Base-by-base conservation (phyloP, 768 basidiomycete species). In the Lactarius psammicola region DNA sequence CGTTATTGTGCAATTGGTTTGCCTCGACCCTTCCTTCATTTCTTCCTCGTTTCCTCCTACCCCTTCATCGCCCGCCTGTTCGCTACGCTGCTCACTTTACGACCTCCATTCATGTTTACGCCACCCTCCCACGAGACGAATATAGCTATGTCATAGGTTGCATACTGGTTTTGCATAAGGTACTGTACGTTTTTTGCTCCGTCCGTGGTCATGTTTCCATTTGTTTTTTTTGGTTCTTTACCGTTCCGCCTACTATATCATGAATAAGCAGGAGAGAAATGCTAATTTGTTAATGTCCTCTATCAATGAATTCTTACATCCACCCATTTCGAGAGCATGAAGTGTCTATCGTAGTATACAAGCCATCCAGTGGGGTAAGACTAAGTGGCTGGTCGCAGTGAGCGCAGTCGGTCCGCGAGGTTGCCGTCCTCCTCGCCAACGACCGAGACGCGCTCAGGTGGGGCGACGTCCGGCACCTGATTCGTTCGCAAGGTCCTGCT, bases 321-420 rank as follows among this genome's bases (percentile, higher is more conserved):
- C 42, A 7, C 42, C 8, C 40, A 15, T 18, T 38, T 15, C 36
- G 40, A 40, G 15, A 10, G 49, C n/a, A 31, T 26, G 15, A 40
- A 8, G 46, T 59, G 15, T 56, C 33, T 40, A 59, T 15, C 55
- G 55, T 54, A 60, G 31, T 60, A 65, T 59, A 60, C 18, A 17
- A 54, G 18, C 23, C 17, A 23, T 26, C 18, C 1, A 4, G 18
- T 17, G 10, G 10, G 17, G 17, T 2, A 13, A 4, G 7, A 20
- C 74, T 77, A 92, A 69, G 84, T 82, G 4, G 89, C 87, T 13
- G 94, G 94, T 69, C 95, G 80, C 69, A 98, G 78, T 1, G 96
- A 95, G 67, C 96, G 82, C 74, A 98, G 76, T 71, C 97, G 82
- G 72, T 95, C 91, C 2, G 90, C 96, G 63, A 99, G 80, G 76